phyloP scores from a whole-genome alignment of 106 monocot species.

The Dioscorea zingiberensis region DNA sequence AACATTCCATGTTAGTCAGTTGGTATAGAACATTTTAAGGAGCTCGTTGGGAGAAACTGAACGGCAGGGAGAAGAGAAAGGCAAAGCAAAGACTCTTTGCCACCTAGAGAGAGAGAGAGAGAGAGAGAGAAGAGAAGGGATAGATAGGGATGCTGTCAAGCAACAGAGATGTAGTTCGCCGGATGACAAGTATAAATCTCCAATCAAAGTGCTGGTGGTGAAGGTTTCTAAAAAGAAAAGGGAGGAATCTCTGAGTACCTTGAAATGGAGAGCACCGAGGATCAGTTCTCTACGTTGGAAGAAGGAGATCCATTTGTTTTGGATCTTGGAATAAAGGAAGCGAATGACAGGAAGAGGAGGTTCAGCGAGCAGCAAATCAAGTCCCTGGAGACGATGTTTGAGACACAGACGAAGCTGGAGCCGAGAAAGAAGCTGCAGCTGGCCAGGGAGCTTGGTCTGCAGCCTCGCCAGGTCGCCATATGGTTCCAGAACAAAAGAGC shows the following conservation, averaged over 20 bases:
- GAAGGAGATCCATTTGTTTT: too few relatives aligned
- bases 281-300: too few relatives aligned
- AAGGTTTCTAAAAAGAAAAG: too few relatives aligned
- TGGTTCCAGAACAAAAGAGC: conserved; percentile 89
- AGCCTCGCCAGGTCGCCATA: conserved; percentile 72
- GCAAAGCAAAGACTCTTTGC: not conserved
- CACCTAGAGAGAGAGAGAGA: conserved; percentile 1
- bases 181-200: too few relatives aligned
- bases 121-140: conserved; percentile 1
- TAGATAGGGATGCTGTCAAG: not conserved
- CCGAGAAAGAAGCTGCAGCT: conserved; percentile 59
- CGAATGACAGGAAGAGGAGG: conserved; percentile 36
- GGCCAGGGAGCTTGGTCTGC: conserved; percentile 56
- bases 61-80: not conserved
- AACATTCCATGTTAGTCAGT: not conserved
- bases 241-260: too few relatives aligned
- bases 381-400: conserved; percentile 67
- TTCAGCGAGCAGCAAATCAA: conserved; percentile 61
- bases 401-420: conserved; percentile 60
- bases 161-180: too few relatives aligned
- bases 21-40: not conserved
- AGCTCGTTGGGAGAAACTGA: not conserved
- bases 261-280: too few relatives aligned
- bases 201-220: too few relatives aligned
- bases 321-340: conserved; percentile 1